A percentile compares a stretch with the other conserved stretches of the same genome.
phyloP scores from a whole-genome alignment of 768 basidiomycete genomes.

The Chiua virens region DNA sequence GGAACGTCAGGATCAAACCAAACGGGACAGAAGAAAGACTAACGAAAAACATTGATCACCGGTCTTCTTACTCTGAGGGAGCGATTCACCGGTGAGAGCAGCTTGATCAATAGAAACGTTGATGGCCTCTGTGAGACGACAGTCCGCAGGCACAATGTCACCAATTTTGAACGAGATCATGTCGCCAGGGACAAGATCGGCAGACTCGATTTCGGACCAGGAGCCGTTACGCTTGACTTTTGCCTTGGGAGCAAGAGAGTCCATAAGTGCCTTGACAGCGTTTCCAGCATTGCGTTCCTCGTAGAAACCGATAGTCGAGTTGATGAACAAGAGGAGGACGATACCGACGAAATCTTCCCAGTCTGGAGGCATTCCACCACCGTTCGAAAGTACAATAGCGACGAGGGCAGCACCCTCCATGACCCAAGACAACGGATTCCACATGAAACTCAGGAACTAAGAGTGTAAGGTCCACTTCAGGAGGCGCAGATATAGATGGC shows the following conservation, averaged over 20 bases:
- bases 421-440: constrained; percentile 99
- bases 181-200: constrained; percentile 91
- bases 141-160: constrained; percentile 97
- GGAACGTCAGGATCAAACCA: background rate
- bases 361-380: constrained; percentile 81
- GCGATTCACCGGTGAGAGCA: constrained; percentile 95
- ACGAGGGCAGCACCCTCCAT: constrained; percentile 97
- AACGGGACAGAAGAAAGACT: constrained; percentile 32
- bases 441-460: constrained; percentile 96
- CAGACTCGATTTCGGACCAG: constrained; percentile 91
- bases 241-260: constrained; percentile 97
- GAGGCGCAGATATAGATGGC: background rate
- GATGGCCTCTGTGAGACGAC: constrained; percentile 94
- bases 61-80: constrained; percentile 88
- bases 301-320: constrained; percentile 97
- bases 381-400: constrained; percentile 95
- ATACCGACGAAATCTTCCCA: constrained; percentile 99
- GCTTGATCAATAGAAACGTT: constrained; percentile 99
- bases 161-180: constrained; percentile 99
- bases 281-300: constrained; percentile 97
- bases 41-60: constrained; percentile 98
- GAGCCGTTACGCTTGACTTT: constrained; percentile 83
- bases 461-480: background rate
- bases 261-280: constrained; percentile 99
- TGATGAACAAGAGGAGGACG: constrained; percentile 85